Percentiles rank a stretch among this genome's conserved stretches.
Evolutionary conservation across 2,329 filamentous ascomycete species (phyloP).

Genomic region (Penicillium crustosum): DNA sequence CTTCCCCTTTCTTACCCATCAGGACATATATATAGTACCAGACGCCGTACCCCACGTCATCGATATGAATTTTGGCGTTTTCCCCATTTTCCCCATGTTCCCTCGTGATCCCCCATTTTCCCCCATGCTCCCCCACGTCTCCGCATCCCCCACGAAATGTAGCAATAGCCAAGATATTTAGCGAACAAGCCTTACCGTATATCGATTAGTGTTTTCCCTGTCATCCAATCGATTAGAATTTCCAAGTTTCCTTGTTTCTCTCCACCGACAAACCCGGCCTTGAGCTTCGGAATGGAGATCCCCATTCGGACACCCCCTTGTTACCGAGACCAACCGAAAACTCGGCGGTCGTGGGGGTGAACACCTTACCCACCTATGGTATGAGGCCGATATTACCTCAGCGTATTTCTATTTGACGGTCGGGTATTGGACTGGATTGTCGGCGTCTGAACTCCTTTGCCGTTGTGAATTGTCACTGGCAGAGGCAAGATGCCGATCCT

Average conservation of each 20-base stretch:
- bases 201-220: neutral
- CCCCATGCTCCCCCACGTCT: slow-evolving; percentile 7
- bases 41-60: neutral
- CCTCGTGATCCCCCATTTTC: neutral
- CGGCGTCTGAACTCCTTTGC: too few relatives aligned
- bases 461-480: too few relatives aligned
- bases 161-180: neutral
- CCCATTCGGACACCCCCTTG: neutral
- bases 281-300: neutral
- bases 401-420: neutral
- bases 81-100: neutral
- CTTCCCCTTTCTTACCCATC: neutral
- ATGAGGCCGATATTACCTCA: neutral
- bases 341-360: slow-evolving; percentile 8
- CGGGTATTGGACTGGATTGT: neutral
- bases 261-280: neutral
- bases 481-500: too few relatives aligned
- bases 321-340: slow-evolving; percentile 6
- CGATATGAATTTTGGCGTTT: neutral
- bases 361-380: neutral
- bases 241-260: neutral
- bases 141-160: slow-evolving; percentile 3
- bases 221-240: neutral
- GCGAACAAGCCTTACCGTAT: neutral
- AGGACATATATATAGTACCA: neutral